Percentiles rank a stretch among this genome's conserved stretches.
These are phyloP conservation scores for Cutaneotrichosporon mucoides DNA, from an alignment of 1,284 basidiomycete species.

Conservation along the genomic window DNA sequence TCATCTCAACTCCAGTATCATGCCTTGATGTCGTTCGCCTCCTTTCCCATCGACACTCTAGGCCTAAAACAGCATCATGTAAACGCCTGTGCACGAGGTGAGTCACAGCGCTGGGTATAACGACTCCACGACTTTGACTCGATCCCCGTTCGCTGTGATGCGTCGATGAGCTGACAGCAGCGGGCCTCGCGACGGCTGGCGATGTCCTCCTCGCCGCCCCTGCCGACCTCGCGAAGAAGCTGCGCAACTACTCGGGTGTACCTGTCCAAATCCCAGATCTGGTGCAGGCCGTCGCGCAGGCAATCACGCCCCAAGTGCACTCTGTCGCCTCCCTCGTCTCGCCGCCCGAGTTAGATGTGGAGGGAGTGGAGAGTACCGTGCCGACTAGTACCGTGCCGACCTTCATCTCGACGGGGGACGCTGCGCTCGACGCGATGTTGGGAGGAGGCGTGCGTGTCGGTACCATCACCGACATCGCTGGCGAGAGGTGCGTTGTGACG, in stretches of 20 bases:
- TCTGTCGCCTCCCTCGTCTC: conserved; percentile 22
- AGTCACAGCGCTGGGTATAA: conserved; percentile 2
- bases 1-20: background rate
- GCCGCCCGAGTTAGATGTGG: background rate
- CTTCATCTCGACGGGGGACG: conserved; percentile 61
- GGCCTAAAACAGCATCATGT: conserved; percentile 25
- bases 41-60: conserved; percentile 34
- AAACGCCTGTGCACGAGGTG: conserved; percentile 33
- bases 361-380: background rate
- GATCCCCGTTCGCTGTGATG: too few relatives aligned
- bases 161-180: conserved; percentile 16
- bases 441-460: conserved; percentile 72
- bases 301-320: conserved; percentile 25
- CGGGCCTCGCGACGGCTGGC: conserved; percentile 31
- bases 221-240: conserved; percentile 34
- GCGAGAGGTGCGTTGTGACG: conserved; percentile 66
- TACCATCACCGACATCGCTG: conserved; percentile 75
- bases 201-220: conserved; percentile 43
- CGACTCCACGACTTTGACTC: too few relatives aligned
- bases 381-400: background rate
- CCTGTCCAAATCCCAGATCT: conserved; percentile 18
- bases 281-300: conserved; percentile 21
- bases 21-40: conserved; percentile 33
- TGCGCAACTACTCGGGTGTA: conserved; percentile 17
- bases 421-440: conserved; percentile 59